Evolutionary conservation across 257 asterid genomes (phyloP).

Genomic region (Capsicum chinense): DNA sequence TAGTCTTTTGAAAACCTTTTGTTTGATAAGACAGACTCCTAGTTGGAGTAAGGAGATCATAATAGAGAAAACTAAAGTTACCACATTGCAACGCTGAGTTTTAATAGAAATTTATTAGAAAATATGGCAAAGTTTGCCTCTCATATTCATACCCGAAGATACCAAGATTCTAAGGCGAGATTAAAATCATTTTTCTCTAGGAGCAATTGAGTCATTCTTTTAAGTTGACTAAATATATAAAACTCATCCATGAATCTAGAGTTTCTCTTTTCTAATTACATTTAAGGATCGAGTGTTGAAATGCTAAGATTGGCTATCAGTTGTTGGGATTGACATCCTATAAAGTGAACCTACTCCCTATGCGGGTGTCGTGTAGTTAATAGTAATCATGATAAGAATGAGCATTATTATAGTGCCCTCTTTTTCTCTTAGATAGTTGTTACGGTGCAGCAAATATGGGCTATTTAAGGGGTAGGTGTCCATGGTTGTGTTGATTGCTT

Average conservation of each 20-base stretch:
- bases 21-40: background rate
- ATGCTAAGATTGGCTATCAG: background rate
- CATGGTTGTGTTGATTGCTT: background rate
- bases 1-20: background rate
- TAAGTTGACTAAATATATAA: background rate
- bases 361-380: background rate
- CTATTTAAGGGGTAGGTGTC: background rate
- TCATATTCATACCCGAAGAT: background rate
- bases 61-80: background rate
- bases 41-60: background rate
- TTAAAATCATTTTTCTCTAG: background rate
- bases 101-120: background rate
- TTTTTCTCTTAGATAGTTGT: background rate
- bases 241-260: background rate
- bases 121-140: background rate
- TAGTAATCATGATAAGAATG: background rate
- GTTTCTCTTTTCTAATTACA: background rate
- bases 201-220: background rate
- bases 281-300: background rate
- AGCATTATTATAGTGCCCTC: background rate
- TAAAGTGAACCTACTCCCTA: background rate
- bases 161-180: background rate
- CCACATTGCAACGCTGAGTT: background rate
- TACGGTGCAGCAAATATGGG: background rate
- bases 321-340: conserved; percentile 9